These are phyloP conservation scores for Phytopythium oedochilum DNA, from an alignment of 352 stramenopile genomes.

Conservation along the genomic window DNA sequence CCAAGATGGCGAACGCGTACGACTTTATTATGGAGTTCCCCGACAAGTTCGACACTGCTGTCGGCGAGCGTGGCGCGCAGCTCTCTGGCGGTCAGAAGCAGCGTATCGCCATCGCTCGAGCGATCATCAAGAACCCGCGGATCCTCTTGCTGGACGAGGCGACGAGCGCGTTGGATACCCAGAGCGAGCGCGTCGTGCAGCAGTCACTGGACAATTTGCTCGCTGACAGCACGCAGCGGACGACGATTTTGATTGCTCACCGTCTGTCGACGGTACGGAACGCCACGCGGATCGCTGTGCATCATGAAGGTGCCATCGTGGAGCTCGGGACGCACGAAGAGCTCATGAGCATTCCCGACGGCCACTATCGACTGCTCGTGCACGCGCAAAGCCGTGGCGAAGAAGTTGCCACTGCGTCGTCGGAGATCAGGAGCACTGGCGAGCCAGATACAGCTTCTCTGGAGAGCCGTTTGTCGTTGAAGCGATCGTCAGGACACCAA, in stretches of 20 bases:
- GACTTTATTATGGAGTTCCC: constrained; percentile 80
- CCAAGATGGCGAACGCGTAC: constrained; percentile 5
- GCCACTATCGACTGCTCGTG: constrained; percentile 42
- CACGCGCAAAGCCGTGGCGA: constrained; percentile 27
- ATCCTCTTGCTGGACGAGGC: constrained; percentile 92
- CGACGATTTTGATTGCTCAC: constrained; percentile 93
- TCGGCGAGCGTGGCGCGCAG: constrained; percentile 73
- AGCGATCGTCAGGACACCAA: neutral
- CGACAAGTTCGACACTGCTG: constrained; percentile 80
- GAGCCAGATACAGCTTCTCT: neutral
- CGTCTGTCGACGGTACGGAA: constrained; percentile 92
- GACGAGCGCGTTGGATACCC: constrained; percentile 78
- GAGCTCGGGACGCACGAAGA: constrained; percentile 92
- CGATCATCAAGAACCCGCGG: constrained; percentile 78
- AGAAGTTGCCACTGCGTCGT: neutral
- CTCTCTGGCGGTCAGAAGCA: constrained; percentile 90
- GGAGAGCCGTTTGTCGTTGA: neutral
- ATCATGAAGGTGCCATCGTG: constrained; percentile 90
- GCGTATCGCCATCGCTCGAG: constrained; percentile 86
- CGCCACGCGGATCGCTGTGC: constrained; percentile 93
- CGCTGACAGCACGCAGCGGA: constrained; percentile 37
- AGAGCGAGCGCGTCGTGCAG: constrained; percentile 83
- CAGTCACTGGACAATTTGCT: constrained; percentile 61
- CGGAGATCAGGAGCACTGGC: neutral
- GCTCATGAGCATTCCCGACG: constrained; percentile 60